Evolutionary conservation across 352 stramenopile genomes (phyloP), one percentile per base, ranked within the genome.

Genomic region (Phytophthora aleatoria): DNA sequence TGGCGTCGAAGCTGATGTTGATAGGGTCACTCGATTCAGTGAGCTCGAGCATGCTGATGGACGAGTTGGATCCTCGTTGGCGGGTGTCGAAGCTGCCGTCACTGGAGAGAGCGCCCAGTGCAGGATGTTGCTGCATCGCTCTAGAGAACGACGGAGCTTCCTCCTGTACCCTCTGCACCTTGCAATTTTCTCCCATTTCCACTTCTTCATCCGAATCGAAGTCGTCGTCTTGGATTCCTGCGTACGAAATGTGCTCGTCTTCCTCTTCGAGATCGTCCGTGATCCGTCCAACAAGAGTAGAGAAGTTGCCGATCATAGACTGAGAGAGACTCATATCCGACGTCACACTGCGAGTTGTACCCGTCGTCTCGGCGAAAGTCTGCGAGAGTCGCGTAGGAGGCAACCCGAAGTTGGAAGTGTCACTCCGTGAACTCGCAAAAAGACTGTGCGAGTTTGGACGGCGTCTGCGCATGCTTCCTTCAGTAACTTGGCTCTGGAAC

Each of bases 261-360:
- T 85, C 79, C 31, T 88, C 79, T 5, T 85, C 50, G 0, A 82
- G 56, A 42, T 92, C 83, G 58, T 92, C 84, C 16, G 78, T 83
- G 60, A 90, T 77, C 0, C 77, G 65, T 1, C 80, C 73, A 30
- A 90, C 81, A 6, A 91, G 51, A 13, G 79, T 76, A 42, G 84
- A 89, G 57, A 91, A 93, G 36, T 85, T 93, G 15, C 81, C 82
- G 20, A 91, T 73, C 75, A 93, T 91, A 7, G 84, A 81, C 39
- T 87, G 73, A 8, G 83, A 84, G 6, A 92, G 61, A 61, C 84
- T 91, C 79, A 83, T 86, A 50, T 90, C 84, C 3, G 78, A 83
- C 43, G 78, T 58, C 44, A 80, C 50, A 41, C 71, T 74, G 15
- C 77, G 73, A 11, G 75, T 74, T 8, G 59, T 61, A 9, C 61